Conservation (phyloP, 177 flowering plant species). For the Vitis hybrid region DNA sequence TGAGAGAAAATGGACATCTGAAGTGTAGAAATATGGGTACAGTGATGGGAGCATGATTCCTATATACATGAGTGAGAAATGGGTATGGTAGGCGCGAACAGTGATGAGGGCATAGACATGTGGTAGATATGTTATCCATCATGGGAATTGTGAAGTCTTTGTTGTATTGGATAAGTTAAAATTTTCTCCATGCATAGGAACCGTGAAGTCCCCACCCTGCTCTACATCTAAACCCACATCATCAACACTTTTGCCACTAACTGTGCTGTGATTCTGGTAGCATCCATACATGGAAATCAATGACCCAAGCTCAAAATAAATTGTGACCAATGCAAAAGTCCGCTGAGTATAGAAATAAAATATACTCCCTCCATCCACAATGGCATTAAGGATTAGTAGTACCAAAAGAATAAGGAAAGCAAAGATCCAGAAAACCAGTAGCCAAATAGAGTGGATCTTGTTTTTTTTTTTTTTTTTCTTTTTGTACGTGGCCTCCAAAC, state of each 20-base stretch:
- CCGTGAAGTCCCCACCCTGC: constrained; percentile 29
- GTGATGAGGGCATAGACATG: too few species aligned
- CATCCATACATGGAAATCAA: constrained; percentile 73
- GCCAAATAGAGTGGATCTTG: constrained; percentile 69
- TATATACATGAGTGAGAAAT: too few species aligned
- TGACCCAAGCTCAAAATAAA: constrained; percentile 92
- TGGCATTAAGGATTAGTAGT: constrained; percentile 48
- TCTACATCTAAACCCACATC: constrained; percentile 46
- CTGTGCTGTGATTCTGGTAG: constrained; percentile 43
- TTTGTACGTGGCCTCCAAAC: constrained; percentile 71
- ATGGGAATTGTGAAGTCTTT: constrained; percentile 25
- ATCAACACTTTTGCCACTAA: constrained; percentile 39
- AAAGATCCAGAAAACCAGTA: constrained; percentile 54
- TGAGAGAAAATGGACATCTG: too few species aligned
- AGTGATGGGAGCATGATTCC: too few species aligned
- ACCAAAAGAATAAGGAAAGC: constrained; percentile 57
- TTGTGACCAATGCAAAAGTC: constrained; percentile 70
- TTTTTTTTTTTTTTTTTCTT: background rate
- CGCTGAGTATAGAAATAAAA: constrained; percentile 87
- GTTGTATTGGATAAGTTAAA: constrained; percentile 8
- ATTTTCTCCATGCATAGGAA: constrained; percentile 21
- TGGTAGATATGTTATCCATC: constrained; percentile 22
- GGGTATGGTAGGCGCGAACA: too few species aligned
- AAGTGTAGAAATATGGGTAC: too few species aligned
- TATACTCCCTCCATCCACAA: constrained; percentile 71